These are phyloP conservation scores for Candida sojae DNA, from an alignment of 1,139 yeast genomes.

Conservation along the genomic window DNA sequence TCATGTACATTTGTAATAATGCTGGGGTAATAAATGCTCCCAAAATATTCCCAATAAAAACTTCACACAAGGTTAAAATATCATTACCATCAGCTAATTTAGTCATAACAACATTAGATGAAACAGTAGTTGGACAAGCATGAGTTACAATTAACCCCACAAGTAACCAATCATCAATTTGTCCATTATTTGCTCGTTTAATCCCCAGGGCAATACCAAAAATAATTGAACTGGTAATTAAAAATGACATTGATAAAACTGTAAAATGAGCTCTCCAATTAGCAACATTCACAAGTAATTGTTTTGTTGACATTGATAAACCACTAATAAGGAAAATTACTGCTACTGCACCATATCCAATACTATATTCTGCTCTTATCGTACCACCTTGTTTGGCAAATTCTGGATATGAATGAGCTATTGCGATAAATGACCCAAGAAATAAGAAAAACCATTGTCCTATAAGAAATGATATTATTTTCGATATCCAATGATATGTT, in stretches of 20 bases:
- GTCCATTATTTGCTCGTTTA: slow-evolving; percentile 53
- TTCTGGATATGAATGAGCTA: slow-evolving; percentile 77
- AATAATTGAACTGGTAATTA: slow-evolving; percentile 73
- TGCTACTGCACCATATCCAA: slow-evolving; percentile 87
- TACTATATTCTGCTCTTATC: slow-evolving; percentile 71
- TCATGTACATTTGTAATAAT: slow-evolving; percentile 66
- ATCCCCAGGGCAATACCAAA: slow-evolving; percentile 76
- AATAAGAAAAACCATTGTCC: slow-evolving; percentile 75
- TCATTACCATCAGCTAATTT: slow-evolving; percentile 79
- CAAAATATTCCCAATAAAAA: slow-evolving; percentile 75
- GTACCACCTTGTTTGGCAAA: slow-evolving; percentile 84
- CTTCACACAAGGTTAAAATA: slow-evolving; percentile 77
- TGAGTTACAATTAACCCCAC: slow-evolving; percentile 82
- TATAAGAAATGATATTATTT: slow-evolving; percentile 28
- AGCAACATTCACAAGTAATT: slow-evolving; percentile 57
- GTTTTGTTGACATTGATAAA: slow-evolving; percentile 67
- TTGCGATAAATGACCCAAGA: slow-evolving; percentile 68
- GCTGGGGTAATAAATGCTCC: slow-evolving; percentile 92
- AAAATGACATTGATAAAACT: slow-evolving; percentile 65
- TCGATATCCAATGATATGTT: slow-evolving; percentile 14
- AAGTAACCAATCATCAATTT: slow-evolving; percentile 70
- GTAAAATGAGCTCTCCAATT: slow-evolving; percentile 85
- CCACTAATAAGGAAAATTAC: slow-evolving; percentile 82
- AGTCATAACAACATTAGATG: slow-evolving; percentile 93
- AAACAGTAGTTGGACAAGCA: slow-evolving; percentile 88